These are phyloP conservation scores for Globisporangium paddicum DNA, from an alignment of 352 stramenopile genomes.

Conservation along the genomic window DNA sequence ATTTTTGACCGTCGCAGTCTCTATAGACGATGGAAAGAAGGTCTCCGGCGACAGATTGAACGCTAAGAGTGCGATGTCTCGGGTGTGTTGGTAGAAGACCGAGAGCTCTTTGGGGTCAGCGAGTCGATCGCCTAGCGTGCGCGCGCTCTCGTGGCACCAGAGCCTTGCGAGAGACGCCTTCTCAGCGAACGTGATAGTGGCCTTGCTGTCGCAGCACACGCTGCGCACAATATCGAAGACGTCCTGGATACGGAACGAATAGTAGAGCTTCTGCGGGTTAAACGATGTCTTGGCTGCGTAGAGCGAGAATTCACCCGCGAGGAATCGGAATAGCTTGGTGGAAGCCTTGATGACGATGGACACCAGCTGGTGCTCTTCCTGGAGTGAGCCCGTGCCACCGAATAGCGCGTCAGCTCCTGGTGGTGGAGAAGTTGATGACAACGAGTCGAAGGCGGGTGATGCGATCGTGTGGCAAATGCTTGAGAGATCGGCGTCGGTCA, in stretches of 20 bases:
- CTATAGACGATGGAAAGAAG: slow-evolving; percentile 25
- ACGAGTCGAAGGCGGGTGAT: neutral
- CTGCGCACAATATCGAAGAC: slow-evolving; percentile 40
- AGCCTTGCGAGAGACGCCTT: slow-evolving; percentile 50
- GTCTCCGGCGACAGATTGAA: slow-evolving; percentile 42
- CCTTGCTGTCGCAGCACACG: slow-evolving; percentile 34
- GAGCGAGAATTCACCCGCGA: slow-evolving; percentile 17
- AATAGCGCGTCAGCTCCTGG: neutral
- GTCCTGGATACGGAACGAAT: slow-evolving; percentile 34
- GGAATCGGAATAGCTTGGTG: slow-evolving; percentile 41
- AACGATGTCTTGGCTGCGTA: slow-evolving; percentile 16
- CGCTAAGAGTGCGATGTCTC: slow-evolving; percentile 34
- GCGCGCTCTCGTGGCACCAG: slow-evolving; percentile 68
- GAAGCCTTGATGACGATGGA: slow-evolving; percentile 48
- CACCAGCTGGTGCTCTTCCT: slow-evolving; percentile 33
- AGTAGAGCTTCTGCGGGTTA: slow-evolving; percentile 43
- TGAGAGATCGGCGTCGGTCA: slow-evolving; percentile 38
- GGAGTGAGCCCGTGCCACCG: neutral
- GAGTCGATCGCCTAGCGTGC: slow-evolving; percentile 50
- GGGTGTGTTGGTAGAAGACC: slow-evolving; percentile 37
- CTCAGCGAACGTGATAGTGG: slow-evolving; percentile 29
- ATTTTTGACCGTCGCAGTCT: slow-evolving; percentile 14
- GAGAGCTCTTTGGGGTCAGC: slow-evolving; percentile 24
- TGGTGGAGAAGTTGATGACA: neutral
- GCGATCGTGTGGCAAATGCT: slow-evolving; percentile 44